These are phyloP conservation scores for Exidia glandulosa DNA, from an alignment of 768 basidiomycete genomes.

Conservation along the genomic window DNA sequence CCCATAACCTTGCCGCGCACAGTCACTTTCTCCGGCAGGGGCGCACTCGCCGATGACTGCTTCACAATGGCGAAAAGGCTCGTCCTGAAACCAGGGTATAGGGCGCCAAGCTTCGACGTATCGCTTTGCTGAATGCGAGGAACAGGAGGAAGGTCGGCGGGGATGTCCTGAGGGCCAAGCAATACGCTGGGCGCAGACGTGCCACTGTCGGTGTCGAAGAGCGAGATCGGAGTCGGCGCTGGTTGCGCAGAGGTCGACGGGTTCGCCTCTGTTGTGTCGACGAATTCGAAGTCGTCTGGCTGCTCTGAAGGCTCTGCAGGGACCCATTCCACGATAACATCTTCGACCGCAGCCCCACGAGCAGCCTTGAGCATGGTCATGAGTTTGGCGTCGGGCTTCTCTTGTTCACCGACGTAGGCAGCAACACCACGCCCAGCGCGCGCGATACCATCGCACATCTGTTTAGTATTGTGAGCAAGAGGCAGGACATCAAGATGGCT, in stretches of 20 bases:
- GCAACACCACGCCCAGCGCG: slow-evolving; percentile 39
- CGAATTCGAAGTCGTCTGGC: slow-evolving; percentile 9
- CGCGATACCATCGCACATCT: slow-evolving; percentile 43
- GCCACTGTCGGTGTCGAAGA: neutral
- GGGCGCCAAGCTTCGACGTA: neutral
- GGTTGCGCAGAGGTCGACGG: neutral
- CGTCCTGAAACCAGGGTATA: slow-evolving; percentile 5
- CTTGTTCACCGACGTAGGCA: slow-evolving; percentile 34
- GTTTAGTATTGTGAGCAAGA: neutral
- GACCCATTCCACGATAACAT: slow-evolving; percentile 41
- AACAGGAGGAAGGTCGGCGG: slow-evolving; percentile 6
- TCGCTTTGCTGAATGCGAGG: slow-evolving; percentile 9
- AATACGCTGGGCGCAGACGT: neutral
- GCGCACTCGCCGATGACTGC: neutral
- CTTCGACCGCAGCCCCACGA: slow-evolving; percentile 32
- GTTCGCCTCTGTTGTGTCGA: neutral
- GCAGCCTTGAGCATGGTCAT: slow-evolving; percentile 41
- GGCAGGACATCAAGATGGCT: neutral
- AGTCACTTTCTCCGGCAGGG: neutral
- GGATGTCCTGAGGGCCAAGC: neutral
- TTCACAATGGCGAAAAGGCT: slow-evolving; percentile 10
- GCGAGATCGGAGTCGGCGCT: neutral
- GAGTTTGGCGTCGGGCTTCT: slow-evolving; percentile 39
- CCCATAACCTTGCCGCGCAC: slow-evolving; percentile 3
- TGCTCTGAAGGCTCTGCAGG: neutral